phyloP scores from a whole-genome alignment of 768 basidiomycete species.

The Fomitopsis serialis region DNA sequence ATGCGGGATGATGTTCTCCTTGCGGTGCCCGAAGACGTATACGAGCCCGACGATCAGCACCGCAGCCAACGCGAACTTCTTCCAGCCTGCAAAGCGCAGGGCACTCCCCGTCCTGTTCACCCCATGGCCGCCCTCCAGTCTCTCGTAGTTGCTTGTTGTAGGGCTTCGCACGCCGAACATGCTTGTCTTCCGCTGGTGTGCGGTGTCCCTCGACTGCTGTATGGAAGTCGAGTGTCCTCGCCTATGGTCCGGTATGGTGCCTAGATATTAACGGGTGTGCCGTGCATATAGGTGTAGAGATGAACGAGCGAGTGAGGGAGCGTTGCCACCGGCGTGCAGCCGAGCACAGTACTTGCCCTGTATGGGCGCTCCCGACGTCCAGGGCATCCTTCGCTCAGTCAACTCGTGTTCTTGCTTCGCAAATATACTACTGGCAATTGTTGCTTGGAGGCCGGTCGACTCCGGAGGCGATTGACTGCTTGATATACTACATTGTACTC shows the following conservation, averaged over 20 bases:
- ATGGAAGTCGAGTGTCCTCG: conserved; percentile 1
- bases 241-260: not conserved
- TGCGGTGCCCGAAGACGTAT: conserved; percentile 60
- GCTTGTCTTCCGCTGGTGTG: not conserved
- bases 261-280: not conserved
- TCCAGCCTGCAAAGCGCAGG: conserved; percentile 44
- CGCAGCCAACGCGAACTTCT: conserved; percentile 59
- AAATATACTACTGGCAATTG: too few species aligned
- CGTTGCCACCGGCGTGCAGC: too few species aligned
- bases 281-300: not conserved
- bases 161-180: conserved; percentile 32
- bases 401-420: too few species aligned
- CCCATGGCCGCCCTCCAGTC: conserved; percentile 58
- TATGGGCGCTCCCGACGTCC: too few species aligned
- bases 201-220: conserved; percentile 1
- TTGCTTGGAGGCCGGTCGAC: too few species aligned
- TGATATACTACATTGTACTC: too few species aligned
- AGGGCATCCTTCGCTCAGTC: too few species aligned
- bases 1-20: conserved; percentile 21
- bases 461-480: too few species aligned
- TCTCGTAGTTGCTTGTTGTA: conserved; percentile 41
- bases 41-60: conserved; percentile 51
- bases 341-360: too few species aligned
- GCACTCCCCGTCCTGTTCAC: conserved; percentile 27
- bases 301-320: too few species aligned